Evolutionary conservation across 192 early-diverging fungal genomes (phyloP).

Genomic region (Mortierella alpina): DNA sequence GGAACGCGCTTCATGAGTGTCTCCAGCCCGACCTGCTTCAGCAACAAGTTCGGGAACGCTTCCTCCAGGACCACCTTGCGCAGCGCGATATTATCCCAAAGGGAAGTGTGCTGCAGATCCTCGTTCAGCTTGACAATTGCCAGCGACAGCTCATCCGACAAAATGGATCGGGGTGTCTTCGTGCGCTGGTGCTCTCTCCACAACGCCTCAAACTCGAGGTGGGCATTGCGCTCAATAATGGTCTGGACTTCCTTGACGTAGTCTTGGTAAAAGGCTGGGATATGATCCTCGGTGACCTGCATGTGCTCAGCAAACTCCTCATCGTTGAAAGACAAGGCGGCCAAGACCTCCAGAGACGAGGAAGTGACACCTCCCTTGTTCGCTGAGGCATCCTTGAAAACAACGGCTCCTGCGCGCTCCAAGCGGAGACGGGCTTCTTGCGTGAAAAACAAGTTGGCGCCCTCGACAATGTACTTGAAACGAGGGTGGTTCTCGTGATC

Average conservation of each 20-base stretch:
- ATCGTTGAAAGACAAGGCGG: conserved; percentile 93
- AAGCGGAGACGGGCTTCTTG: conserved; percentile 97
- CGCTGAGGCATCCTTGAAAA: conserved; percentile 99
- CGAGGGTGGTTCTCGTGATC: conserved; percentile 84
- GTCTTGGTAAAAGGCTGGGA: conserved; percentile 90
- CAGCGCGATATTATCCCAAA: conserved; percentile 93
- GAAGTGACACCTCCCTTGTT: conserved; percentile 99
- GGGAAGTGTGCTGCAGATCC: conserved; percentile 87
- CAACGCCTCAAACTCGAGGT: conserved; percentile 93
- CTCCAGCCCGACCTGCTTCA: conserved; percentile 89
- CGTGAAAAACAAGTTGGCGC: conserved; percentile 99
- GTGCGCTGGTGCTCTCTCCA: conserved; percentile 91
- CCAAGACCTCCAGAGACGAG: conserved; percentile 96
- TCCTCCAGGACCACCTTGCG: conserved; percentile 84
- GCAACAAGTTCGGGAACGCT: conserved; percentile 93
- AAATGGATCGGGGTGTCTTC: conserved; percentile 80
- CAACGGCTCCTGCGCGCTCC: conserved; percentile 91
- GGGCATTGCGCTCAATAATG: conserved; percentile 95
- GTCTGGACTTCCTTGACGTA: conserved; percentile 93
- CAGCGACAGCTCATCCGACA: conserved; percentile 90
- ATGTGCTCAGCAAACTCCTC: conserved; percentile 90
- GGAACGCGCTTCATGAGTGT: conserved; percentile 90
- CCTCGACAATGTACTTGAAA: conserved; percentile 99
- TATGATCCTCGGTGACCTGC: conserved; percentile 81
- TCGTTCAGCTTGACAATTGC: conserved; percentile 95